These are phyloP conservation scores for Thyridium curvatum DNA, from an alignment of 2,329 filamentous ascomycete species.

Conservation along the genomic window DNA sequence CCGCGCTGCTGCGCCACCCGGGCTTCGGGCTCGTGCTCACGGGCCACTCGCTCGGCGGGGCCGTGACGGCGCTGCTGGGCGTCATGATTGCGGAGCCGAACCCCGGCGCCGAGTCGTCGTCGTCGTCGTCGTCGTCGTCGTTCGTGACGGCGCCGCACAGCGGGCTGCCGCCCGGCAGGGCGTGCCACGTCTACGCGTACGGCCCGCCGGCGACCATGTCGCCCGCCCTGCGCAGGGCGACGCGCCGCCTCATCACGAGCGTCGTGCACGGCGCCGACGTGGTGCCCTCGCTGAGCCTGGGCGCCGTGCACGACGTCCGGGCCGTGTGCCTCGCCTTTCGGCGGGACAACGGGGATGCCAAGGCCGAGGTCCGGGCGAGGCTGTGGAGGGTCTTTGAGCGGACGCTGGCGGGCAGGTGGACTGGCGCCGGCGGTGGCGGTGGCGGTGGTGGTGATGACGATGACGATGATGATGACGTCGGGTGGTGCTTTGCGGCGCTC, in stretches of 20 bases:
- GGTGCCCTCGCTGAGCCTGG: constrained; percentile 67
- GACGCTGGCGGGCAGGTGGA: constrained; percentile 57
- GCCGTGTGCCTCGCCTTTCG: constrained; percentile 68
- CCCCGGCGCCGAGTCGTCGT: constrained; percentile 28
- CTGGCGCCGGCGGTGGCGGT: constrained; percentile 25
- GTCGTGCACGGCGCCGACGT: constrained; percentile 68
- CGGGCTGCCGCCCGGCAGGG: constrained; percentile 58
- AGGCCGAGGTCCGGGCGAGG: constrained; percentile 58
- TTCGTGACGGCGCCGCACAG: constrained; percentile 22
- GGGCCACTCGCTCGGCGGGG: constrained; percentile 64
- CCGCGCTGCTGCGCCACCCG: constrained; percentile 58
- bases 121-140: constrained; percentile 3
- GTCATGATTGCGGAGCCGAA: constrained; percentile 65
- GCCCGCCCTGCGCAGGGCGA: constrained; percentile 60
- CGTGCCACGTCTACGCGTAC: constrained; percentile 75
- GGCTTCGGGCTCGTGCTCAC: constrained; percentile 66
- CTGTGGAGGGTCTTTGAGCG: constrained; percentile 60
- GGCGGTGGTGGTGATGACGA: not conserved
- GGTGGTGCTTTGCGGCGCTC: constrained; percentile 64
- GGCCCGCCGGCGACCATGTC: constrained; percentile 70
- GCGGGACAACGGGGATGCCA: constrained; percentile 60
- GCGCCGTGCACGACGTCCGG: constrained; percentile 69
- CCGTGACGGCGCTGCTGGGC: constrained; percentile 63
- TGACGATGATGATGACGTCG: constrained; percentile 47
- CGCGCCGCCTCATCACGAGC: constrained; percentile 68